Evolutionary conservation across 2,329 filamentous ascomycete species (phyloP).

Genomic region (Trichoderma sp.): DNA sequence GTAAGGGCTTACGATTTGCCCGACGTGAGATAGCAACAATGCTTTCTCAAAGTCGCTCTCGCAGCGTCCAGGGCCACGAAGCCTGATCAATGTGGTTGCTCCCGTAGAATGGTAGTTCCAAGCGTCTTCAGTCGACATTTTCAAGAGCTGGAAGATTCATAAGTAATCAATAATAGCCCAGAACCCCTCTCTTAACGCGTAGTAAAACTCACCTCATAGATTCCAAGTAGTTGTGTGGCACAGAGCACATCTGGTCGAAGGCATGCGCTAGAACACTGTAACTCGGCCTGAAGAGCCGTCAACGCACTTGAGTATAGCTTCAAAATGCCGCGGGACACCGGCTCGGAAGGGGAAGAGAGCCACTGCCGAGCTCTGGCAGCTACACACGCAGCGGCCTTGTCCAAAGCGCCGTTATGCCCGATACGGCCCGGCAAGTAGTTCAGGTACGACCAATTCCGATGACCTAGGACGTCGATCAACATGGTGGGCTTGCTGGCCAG

Average conservation of each 20-base stretch:
- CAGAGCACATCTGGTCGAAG: conserved; percentile 9
- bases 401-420: conserved; percentile 8
- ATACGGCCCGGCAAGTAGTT: conserved; percentile 10
- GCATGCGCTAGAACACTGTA: background rate
- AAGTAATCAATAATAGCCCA: background rate
- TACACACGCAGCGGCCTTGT: conserved; percentile 9
- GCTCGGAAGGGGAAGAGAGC: background rate
- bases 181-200: background rate
- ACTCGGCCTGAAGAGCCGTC: conserved; percentile 1
- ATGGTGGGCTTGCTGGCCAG: conserved; percentile 8
- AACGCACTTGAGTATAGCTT: conserved; percentile 7
- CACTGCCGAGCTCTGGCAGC: conserved; percentile 12
- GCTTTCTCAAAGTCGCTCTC: conserved; percentile 12
- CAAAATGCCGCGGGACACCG: background rate
- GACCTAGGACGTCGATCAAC: conserved; percentile 1
- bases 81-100: conserved; percentile 2
- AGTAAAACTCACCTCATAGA: background rate
- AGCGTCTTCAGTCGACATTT: conserved; percentile 9
- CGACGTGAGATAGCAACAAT: conserved; percentile 7
- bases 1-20: conserved; percentile 12
- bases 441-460: conserved; percentile 7
- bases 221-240: conserved; percentile 8
- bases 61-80: conserved; percentile 10
- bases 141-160: background rate
- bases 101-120: conserved; percentile 8